phyloP scores from a whole-genome alignment of 2,329 filamentous ascomycete species.

The Gliomastix tumulicola region DNA sequence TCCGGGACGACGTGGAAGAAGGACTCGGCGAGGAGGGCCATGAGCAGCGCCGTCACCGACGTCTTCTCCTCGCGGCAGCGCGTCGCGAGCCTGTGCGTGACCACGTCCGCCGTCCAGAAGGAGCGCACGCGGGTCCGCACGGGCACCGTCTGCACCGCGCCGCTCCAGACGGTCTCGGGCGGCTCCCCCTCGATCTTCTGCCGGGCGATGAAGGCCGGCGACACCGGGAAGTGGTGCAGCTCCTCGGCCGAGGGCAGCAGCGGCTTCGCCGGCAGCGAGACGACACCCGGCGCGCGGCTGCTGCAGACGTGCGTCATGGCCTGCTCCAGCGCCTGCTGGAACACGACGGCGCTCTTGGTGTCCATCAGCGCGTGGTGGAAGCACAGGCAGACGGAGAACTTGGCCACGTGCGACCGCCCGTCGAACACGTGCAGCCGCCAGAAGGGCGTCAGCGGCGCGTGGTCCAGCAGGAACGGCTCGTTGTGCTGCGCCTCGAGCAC shows the following conservation, averaged over 20 bases:
- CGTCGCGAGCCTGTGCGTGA: neutral
- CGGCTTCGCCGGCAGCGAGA: too few relatives aligned
- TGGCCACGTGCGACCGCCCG: neutral
- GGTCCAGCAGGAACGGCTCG: neutral
- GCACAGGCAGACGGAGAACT: neutral
- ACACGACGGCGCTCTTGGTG: neutral
- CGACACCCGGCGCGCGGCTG: neutral
- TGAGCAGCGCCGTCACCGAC: neutral
- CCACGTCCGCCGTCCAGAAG: neutral
- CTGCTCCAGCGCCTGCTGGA: neutral
- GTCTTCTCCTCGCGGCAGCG: neutral
- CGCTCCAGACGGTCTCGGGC: neutral
- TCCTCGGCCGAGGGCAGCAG: neutral
- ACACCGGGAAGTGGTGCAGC: neutral
- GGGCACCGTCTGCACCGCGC: neutral
- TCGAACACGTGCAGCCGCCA: neutral
- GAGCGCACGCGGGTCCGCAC: neutral
- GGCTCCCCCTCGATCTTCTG: neutral
- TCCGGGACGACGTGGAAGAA: neutral
- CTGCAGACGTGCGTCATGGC: neutral
- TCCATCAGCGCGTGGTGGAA: neutral
- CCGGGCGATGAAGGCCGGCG: neutral
- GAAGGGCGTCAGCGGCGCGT: neutral
- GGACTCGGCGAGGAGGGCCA: neutral
- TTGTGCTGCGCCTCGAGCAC: neutral